Evolutionary conservation across 805 yeast species (phyloP).

Genomic region (Starmerella scarabaei): DNA sequence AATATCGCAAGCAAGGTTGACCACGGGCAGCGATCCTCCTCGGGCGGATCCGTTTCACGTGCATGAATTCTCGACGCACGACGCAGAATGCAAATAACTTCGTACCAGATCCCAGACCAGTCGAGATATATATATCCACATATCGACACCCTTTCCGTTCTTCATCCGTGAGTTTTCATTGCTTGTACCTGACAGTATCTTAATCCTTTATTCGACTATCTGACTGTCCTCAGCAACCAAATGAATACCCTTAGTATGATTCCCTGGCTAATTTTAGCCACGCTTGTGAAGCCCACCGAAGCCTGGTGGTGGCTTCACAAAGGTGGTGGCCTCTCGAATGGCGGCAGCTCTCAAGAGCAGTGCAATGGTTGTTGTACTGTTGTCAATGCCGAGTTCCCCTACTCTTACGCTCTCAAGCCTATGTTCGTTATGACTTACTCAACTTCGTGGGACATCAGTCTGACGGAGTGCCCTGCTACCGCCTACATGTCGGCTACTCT

Average conservation of each 20-base stretch:
- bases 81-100: too few relatives aligned
- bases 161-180: too few relatives aligned
- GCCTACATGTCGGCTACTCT: constrained; percentile 27
- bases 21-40: too few relatives aligned
- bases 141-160: too few relatives aligned
- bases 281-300: constrained; percentile 12
- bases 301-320: constrained; percentile 24
- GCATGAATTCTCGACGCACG: too few relatives aligned
- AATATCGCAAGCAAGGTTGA: too few relatives aligned
- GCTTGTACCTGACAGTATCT: too few relatives aligned
- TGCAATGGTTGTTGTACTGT: constrained; percentile 26
- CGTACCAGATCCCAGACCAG: too few relatives aligned
- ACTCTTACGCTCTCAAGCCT: constrained; percentile 12
- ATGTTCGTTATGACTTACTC: constrained; percentile 8
- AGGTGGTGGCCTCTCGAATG: constrained; percentile 7
- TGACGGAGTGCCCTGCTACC: constrained; percentile 17
- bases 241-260: constrained; percentile 6
- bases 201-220: too few relatives aligned
- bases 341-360: constrained; percentile 5
- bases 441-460: constrained; percentile 11
- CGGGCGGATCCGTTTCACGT: too few relatives aligned
- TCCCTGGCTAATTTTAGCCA: constrained; percentile 13
- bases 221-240: too few relatives aligned
- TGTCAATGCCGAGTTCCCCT: constrained; percentile 21
- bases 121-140: background rate